Evolutionary conservation across 2,329 filamentous ascomycete species (phyloP), one percentile per base, ranked within the genome.

Genomic region (Orbilia brochopaga): DNA sequence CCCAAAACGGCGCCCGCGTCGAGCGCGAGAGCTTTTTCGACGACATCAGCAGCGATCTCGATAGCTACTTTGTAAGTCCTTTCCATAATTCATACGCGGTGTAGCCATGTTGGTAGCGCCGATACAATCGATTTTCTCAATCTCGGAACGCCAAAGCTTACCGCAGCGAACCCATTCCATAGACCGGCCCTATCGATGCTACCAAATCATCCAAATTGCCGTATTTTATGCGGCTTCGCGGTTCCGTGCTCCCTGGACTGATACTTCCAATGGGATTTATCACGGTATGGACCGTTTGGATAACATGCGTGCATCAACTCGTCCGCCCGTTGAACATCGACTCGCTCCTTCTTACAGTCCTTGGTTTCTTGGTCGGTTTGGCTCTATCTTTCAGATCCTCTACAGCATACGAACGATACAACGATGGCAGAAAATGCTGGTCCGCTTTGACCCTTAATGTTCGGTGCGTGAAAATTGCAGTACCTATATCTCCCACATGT

Each of bases 341-440:
- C 77, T 86, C 83, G n/a, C 83, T 91, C 32, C 82, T 92, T 19
- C 83, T 92, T 59, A 92, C 89, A 0, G 86, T 92, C 58, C 85
- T 89, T 50, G 90, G 90, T 88, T 92, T 92, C 81, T 88, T 92
- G 69, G 89, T 92, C 78, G 87, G 87, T 85, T 81, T 92, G 69
- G 85, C 87, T n/a, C 83, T 92, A 35, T 91, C 88, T 0, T 91
- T 92, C 81, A 86, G 90, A 67, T 90, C 85, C 74, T 87, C 88
- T 1, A 90, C 89, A 6, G 90, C 90, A 8, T 92, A 92, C 75
- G 90, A 92, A 79, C 85, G 88, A 75, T 87, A 87, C 77, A 83
- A 82, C 44, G 87, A 89, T 74, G 87, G 87, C 40, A 83, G 87
- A 40, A 86, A 85, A 75, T 85, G 83, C 75, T 88, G 86, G 86